phyloP scores from a whole-genome alignment of 495 filamentous ascomycete genomes.

The Trichoderma gamsii region DNA sequence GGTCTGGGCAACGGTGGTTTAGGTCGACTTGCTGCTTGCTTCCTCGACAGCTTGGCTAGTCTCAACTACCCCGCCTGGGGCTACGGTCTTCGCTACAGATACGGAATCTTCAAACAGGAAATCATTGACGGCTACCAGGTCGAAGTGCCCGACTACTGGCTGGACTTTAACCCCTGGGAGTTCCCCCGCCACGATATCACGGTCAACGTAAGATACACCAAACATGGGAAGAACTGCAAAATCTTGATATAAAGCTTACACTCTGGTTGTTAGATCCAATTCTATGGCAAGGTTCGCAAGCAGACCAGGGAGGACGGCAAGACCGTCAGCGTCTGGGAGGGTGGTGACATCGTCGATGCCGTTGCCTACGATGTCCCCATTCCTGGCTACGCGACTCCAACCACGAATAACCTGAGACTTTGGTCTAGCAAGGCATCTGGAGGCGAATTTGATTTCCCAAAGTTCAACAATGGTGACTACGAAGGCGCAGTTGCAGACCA shows the following conservation, averaged over 20 bases:
- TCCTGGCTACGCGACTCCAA: constrained; percentile 80
- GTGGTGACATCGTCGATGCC: constrained; percentile 86
- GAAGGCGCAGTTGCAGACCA: constrained; percentile 95
- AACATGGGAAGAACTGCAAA: neutral
- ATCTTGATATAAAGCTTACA: neutral
- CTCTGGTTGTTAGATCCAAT: constrained; percentile 58
- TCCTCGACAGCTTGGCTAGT: constrained; percentile 91
- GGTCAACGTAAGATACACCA: constrained; percentile 54
- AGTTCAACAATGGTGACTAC: constrained; percentile 98
- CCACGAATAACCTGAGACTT: constrained; percentile 90
- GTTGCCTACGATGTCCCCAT: constrained; percentile 95
- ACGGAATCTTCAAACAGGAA: constrained; percentile 99
- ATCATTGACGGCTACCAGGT: constrained; percentile 97
- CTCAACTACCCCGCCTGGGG: constrained; percentile 96
- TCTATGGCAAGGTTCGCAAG: constrained; percentile 79
- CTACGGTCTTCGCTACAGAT: constrained; percentile 89
- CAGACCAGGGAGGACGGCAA: constrained; percentile 69
- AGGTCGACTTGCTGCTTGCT: constrained; percentile 90
- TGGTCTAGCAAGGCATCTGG: constrained; percentile 97
- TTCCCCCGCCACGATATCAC: constrained; percentile 92
- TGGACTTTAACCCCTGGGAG: constrained; percentile 99
- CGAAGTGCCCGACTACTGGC: constrained; percentile 97
- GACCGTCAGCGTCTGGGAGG: constrained; percentile 69
- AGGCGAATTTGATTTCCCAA: constrained; percentile 98
- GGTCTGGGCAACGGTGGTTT: constrained; percentile 94